A percentile compares a stretch with the other conserved stretches of the same genome.
These are phyloP conservation scores for Thelonectria rubi DNA, from an alignment of 2,329 filamentous ascomycete species.

Conservation along the genomic window DNA sequence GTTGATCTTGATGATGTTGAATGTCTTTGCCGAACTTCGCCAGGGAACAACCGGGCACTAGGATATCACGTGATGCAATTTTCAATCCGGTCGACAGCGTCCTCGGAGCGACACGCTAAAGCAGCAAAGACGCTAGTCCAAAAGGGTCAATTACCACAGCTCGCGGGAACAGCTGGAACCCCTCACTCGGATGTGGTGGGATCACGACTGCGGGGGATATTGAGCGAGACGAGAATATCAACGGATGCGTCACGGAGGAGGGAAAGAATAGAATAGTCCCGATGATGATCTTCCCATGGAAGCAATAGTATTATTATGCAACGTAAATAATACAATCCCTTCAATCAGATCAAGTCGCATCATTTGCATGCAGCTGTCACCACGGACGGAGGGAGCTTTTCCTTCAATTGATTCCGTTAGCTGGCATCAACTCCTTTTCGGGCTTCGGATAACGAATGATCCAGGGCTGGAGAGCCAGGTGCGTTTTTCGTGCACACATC, in stretches of 20 bases:
- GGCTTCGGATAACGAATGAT: conserved; percentile 32
- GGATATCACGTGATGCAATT: conserved; percentile 46
- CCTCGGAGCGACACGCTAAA: conserved; percentile 12
- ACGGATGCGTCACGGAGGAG: not conserved
- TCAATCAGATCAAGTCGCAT: not conserved
- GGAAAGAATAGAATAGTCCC: not conserved
- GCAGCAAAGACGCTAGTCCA: not conserved
- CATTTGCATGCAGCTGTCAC: not conserved
- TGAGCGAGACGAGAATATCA: not conserved
- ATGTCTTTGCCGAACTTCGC: conserved; percentile 57
- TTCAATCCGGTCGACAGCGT: conserved; percentile 17
- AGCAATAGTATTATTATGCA: not conserved
- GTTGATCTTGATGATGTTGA: conserved; percentile 58
- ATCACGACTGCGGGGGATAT: conserved; percentile 10
- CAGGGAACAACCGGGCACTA: conserved; percentile 45
- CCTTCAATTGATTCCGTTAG: conserved; percentile 42
- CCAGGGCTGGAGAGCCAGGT: conserved; percentile 44
- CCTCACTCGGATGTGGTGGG: conserved; percentile 29
- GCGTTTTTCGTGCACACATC: conserved; percentile 39
- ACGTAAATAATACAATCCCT: not conserved
- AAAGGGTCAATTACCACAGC: not conserved
- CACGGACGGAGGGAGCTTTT: conserved; percentile 33
- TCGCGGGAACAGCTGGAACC: conserved; percentile 22
- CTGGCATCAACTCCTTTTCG: conserved; percentile 43
- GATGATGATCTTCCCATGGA: not conserved